Base-by-base conservation (phyloP, 495 filamentous ascomycete genomes). In the Cercophora scortea region DNA sequence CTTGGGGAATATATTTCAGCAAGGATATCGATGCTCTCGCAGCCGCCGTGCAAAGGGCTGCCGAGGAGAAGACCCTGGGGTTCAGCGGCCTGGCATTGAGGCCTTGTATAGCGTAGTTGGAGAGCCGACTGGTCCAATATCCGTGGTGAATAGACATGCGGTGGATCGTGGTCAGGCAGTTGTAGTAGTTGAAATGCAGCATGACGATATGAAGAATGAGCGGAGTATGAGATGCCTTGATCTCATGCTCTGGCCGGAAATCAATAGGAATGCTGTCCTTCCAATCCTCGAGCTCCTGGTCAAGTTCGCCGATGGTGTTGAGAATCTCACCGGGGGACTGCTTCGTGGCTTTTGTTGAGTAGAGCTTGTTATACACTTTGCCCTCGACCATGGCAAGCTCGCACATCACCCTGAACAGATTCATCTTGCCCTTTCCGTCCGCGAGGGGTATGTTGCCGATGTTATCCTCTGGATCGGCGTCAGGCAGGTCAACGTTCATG, bases 141-240 rank as follows among this genome's bases (percentile, higher is more conserved):
- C 93, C 93, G 63, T 97, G 94, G 65, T 98, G 93, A 47, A 96
- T 84, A 5, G 89, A 94, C 93, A 97, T 97, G 18, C 93, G 88
- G 70, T 98, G 93, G 49, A 98, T 96, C 1, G 93, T 98, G 12
- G 91, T 96, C 50, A 98, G 75, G 60, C 89, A 94, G 64, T 97
- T 98, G 74, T 98, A 96, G 70, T 98, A 98, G 34, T 89, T 83
- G 63, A 97, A 96, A 62, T 97, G 93, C 40, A 98, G 70, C 60
- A 95, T 86, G 46, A 93, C 89, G 53, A 98, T 80, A 54, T 96
- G 94, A 2, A 98, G 75, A 35, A 98, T 86, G 19, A 97, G 76
- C 8, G 92, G 90, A 1, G 87, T 90, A 63, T 97, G 89, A 0
- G 85, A 81, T 5, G 88, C 84, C 67, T 89, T 90, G 57, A 97